These are phyloP conservation scores for Fusarium newnesense DNA, from an alignment of 2,329 filamentous ascomycete species.

Conservation along the genomic window DNA sequence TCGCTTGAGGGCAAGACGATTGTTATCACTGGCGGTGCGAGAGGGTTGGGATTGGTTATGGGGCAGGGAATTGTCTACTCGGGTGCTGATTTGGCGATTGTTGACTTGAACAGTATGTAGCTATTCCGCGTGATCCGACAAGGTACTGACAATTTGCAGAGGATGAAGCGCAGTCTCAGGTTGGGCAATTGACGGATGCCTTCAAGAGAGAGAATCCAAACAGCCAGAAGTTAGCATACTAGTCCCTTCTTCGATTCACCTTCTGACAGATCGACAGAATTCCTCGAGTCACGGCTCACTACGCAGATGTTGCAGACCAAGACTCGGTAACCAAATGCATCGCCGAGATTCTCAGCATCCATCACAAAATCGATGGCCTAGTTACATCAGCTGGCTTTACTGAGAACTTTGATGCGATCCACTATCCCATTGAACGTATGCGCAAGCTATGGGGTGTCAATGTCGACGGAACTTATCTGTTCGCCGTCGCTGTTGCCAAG, in stretches of 20 bases:
- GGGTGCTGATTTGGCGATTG: slow-evolving; percentile 88
- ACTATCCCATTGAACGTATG: slow-evolving; percentile 89
- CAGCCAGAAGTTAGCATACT: slow-evolving; percentile 65
- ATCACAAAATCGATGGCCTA: slow-evolving; percentile 89
- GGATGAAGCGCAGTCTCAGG: slow-evolving; percentile 83
- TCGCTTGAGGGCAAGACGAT: slow-evolving; percentile 85
- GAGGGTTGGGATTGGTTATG: slow-evolving; percentile 91
- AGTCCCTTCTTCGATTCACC: rapidly evolving
- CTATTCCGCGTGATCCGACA: neutral
- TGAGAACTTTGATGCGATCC: slow-evolving; percentile 91
- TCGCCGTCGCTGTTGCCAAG: slow-evolving; percentile 83
- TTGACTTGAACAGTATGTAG: slow-evolving; percentile 86
- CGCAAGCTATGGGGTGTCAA: slow-evolving; percentile 95
- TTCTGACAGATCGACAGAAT: slow-evolving; percentile 55
- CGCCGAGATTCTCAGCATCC: slow-evolving; percentile 63
- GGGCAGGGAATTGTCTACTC: slow-evolving; percentile 89
- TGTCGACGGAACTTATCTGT: slow-evolving; percentile 90
- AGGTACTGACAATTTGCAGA: slow-evolving; percentile 58
- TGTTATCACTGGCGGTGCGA: slow-evolving; percentile 88
- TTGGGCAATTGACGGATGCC: slow-evolving; percentile 74
- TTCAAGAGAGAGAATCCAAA: slow-evolving; percentile 84
- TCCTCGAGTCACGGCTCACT: slow-evolving; percentile 89
- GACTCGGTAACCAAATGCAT: slow-evolving; percentile 80
- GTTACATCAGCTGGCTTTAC: slow-evolving; percentile 96
- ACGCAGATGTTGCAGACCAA: slow-evolving; percentile 85